Base-by-base conservation (phyloP, 306 rosid species). In the Rubus parviflorus region DNA sequence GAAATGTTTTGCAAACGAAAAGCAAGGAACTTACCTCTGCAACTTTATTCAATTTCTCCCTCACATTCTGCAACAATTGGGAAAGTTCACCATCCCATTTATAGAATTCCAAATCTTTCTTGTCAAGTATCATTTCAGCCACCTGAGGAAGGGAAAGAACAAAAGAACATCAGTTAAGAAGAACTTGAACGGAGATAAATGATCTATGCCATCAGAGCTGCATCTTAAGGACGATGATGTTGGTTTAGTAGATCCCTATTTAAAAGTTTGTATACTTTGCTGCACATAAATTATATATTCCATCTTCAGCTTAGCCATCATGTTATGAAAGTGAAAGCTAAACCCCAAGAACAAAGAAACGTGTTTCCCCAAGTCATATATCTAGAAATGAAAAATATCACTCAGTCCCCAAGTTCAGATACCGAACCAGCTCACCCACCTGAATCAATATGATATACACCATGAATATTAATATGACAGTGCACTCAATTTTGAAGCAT, bases 31-130 rank as follows among this genome's bases (percentile, higher is more conserved):
- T 81, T 83, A 96, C 99, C 80, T 88, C 93, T 9, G 98, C 91
- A 51, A 96, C 98, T 84, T 88, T 89, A 77, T 96, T 96, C 79
- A 96, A 83, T 85, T 87, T 96, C 77, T 91, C 96, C 75, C 97
- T 88, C 68, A 96, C 99, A 43, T 88, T 88, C 91, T 96, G 98
- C 83, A 96, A 79, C 80, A 96, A 56, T 75, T 87, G 88, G 25
- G 89, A 76, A 74, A 96, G 96, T 51, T 96, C 92, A 43, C 96
- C 91, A 10, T 92, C 98, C 99, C 99, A 96, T 81, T 91, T 88
- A 83, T 96, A 96, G 81, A 96, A 96, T 83, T 92, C 97, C 86
- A 93, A 75, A 72, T 77, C 97, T 74, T 89, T 90, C 66, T 83
- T 82, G 75, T 96, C 58, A 1, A 96, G 95, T 74, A 92, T 85